Evolutionary conservation across 176 grass and related monocot genomes (phyloP), one percentile per base, ranked within the genome.

Genomic region (Poa annua): DNA sequence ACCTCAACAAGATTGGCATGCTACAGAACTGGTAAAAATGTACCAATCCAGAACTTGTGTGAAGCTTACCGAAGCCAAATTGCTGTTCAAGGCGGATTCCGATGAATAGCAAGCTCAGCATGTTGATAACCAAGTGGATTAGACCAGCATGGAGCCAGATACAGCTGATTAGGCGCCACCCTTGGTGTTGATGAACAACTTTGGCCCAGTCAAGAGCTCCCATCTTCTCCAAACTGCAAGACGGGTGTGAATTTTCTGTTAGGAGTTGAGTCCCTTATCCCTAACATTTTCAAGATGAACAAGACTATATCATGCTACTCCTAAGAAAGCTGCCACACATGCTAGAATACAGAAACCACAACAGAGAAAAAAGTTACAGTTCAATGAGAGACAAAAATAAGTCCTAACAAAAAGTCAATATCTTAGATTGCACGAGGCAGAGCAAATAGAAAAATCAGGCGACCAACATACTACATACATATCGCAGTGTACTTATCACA

Each of bases 81-180:
- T 98, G 96, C 71, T 95, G 92, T 82, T 95, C 96, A 47, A 98
- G 86, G 33, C 92, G 92, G 76, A 98, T 93, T 69, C 96, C 96
- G 76, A 98, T 87, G 35, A 98, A 98, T 25, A 98, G 66, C 60
- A 98, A 82, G 80, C 96, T 98, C 65, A 98, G 39, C 96, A 98
- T 98, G 72, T 98, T 98, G 48, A 91, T 85, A 54, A 93, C 24
- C 67, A 98, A 86, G 83, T 98, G 96, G 73, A 98, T 85, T 41
- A 98, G 72, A 29, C 96, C 96, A 73, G 88, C 92, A 80, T 98
- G 92, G 17, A 98, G 85, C 92, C 92, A 98, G 44, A 95, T 83
- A 85, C 90, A 93, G 50, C 85, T 82, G 61, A 98, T 51, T 69
- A 98, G 92, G 56, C 96, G 87, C 96, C 96, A 98, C 9, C 88